Conservation (phyloP, 2,329 filamentous ascomycete species). For the Emergomyces orientalis region DNA sequence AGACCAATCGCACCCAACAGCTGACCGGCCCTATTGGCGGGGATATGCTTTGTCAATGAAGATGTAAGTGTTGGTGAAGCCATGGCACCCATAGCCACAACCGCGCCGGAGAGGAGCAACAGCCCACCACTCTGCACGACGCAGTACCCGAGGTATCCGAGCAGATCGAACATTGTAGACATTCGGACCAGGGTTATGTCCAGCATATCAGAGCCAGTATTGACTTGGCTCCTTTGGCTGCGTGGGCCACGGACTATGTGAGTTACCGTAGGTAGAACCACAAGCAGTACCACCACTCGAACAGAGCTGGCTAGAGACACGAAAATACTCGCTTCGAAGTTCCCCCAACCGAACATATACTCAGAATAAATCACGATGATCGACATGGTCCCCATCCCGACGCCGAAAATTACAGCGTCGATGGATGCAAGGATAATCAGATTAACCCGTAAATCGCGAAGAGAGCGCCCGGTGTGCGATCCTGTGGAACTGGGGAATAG, state of each 20-base stretch:
- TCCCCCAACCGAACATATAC: constrained; percentile 72
- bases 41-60: constrained; percentile 82
- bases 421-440: constrained; percentile 70
- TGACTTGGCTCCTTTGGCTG: constrained; percentile 34
- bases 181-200: constrained; percentile 69
- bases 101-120: constrained; percentile 62
- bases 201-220: constrained; percentile 63
- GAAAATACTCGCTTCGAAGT: constrained; percentile 68
- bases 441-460: constrained; percentile 60
- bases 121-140: constrained; percentile 51
- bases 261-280: constrained; percentile 66
- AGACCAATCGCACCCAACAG: constrained; percentile 82
- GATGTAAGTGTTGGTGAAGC: constrained; percentile 77
- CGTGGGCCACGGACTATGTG: constrained; percentile 55
- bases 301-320: constrained; percentile 69
- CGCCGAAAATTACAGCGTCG: constrained; percentile 72
- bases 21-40: constrained; percentile 69
- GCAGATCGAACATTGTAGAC: constrained; percentile 64
- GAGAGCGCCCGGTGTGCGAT: constrained; percentile 39
- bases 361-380: constrained; percentile 77
- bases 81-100: constrained; percentile 72
- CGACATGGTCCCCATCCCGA: constrained; percentile 70
- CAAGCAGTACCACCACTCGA: constrained; percentile 65
- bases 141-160: constrained; percentile 68
- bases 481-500: constrained; percentile 53